A percentile compares a stretch with the other conserved stretches of the same genome.
Evolutionary conservation across 208 protist species (phyloP).

Genomic region (Trypanosoma rangeli): DNA sequence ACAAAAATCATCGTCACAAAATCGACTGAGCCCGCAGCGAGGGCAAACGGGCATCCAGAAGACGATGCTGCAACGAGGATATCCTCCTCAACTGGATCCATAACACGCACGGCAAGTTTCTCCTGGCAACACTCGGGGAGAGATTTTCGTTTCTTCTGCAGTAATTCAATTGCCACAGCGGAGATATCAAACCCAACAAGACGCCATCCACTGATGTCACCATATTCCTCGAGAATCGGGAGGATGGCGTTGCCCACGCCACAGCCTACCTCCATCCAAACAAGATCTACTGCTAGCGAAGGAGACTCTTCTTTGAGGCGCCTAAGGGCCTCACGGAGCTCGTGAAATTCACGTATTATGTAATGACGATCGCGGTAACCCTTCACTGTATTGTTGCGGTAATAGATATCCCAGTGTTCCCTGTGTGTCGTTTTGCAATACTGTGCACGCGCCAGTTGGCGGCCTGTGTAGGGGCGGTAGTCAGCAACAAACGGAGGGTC

Average conservation of each 20-base stretch:
- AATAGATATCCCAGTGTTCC: conserved; percentile 86
- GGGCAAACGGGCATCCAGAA: neutral
- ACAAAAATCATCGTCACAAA: conserved; percentile 95
- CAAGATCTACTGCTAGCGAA: conserved; percentile 1
- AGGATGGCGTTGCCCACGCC: conserved; percentile 94
- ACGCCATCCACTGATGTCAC: conserved; percentile 61
- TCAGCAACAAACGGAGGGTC: conserved; percentile 69
- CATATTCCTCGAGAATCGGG: conserved; percentile 83
- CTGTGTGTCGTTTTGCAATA: conserved; percentile 37
- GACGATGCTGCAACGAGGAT: conserved; percentile 25
- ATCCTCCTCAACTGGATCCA: conserved; percentile 59
- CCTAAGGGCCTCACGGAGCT: conserved; percentile 50
- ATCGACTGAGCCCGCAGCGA: conserved; percentile 29
- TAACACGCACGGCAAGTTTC: conserved; percentile 61
- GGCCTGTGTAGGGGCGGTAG: conserved; percentile 77
- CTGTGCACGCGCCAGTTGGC: conserved; percentile 36
- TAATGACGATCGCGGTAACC: conserved; percentile 92
- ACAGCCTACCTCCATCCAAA: conserved; percentile 93
- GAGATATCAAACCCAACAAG: conserved; percentile 92
- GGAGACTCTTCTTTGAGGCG: conserved; percentile 2
- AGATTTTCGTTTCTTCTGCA: conserved; percentile 49
- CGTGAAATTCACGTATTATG: conserved; percentile 80
- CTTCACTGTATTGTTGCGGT: conserved; percentile 89
- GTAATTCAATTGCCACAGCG: conserved; percentile 77
- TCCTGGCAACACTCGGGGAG: conserved; percentile 30